A percentile compares a stretch with the other conserved stretches of the same genome.
phyloP scores from a whole-genome alignment of 768 basidiomycete genomes.

The Candolleomyces eurysporus region DNA sequence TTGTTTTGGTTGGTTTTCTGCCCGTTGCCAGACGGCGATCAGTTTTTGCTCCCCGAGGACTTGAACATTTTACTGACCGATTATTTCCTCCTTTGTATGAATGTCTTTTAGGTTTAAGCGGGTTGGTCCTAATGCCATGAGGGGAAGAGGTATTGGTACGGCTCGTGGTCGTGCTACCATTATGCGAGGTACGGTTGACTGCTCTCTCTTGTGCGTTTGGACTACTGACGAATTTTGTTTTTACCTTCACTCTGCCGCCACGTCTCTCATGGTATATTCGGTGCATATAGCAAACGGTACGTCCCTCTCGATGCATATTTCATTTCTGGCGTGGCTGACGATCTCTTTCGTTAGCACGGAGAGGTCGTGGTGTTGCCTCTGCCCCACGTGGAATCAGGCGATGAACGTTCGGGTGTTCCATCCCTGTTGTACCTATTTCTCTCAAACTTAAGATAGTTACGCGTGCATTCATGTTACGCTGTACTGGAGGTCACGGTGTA shows the following conservation, averaged over 20 bases:
- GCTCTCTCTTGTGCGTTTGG: constrained; percentile 1
- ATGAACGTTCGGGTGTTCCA: constrained; percentile 36
- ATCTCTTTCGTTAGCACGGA: constrained; percentile 59
- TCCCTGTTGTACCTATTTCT: background rate
- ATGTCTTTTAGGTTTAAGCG: constrained; percentile 87
- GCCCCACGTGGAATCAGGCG: constrained; percentile 80
- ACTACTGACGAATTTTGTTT: constrained; percentile 13
- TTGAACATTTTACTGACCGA: no score
- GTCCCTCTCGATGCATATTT: constrained; percentile 17
- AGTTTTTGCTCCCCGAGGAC: no score
- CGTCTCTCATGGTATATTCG: background rate
- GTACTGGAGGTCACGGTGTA: no score
- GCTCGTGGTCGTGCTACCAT: constrained; percentile 98
- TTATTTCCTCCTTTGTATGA: background rate
- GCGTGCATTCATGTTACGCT: no score
- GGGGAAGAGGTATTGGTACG: constrained; percentile 97
- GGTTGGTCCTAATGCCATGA: constrained; percentile 97
- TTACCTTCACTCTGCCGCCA: constrained; percentile 6
- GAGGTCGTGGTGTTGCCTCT: constrained; percentile 76
- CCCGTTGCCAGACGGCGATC: no score
- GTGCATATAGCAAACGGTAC: constrained; percentile 58
- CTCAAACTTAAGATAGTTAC: no score
- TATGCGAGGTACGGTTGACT: constrained; percentile 76
- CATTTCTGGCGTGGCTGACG: constrained; percentile 4
- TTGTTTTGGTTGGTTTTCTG: background rate